Percentiles rank a stretch among this genome's conserved stretches.
These are phyloP conservation scores for Cordyceps cateniannulata DNA, from an alignment of 2,329 filamentous ascomycete species.

Conservation along the genomic window DNA sequence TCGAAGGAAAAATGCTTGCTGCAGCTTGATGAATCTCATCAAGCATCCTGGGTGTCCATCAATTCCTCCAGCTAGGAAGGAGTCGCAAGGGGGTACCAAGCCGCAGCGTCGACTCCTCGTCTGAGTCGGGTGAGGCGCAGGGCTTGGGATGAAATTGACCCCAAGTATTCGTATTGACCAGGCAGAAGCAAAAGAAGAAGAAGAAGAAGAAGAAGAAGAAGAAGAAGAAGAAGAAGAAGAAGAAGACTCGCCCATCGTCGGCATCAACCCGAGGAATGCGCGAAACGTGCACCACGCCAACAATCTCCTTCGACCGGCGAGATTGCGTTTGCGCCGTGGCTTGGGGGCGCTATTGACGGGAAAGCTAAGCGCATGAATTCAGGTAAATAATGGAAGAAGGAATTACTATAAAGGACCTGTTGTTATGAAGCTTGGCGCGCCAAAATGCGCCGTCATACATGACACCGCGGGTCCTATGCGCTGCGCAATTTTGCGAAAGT, in stretches of 20 bases:
- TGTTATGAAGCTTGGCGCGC: not conserved
- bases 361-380: not conserved
- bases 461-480: no score
- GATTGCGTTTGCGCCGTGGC: not conserved
- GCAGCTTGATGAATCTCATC: constrained; percentile 1
- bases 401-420: not conserved
- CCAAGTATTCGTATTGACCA: not conserved
- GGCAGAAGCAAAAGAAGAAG: not conserved
- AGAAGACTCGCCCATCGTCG: not conserved
- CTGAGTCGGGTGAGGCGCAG: not conserved
- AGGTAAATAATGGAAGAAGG: not conserved
- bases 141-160: not conserved
- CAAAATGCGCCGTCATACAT: no score
- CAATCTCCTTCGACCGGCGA: not conserved
- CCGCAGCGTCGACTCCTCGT: not conserved
- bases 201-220: not conserved
- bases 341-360: not conserved
- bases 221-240: not conserved
- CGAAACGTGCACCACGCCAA: not conserved
- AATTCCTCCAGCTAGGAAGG: not conserved
- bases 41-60: not conserved
- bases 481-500: no score
- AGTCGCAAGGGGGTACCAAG: not conserved
- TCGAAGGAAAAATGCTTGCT: not conserved
- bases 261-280: not conserved